Conservation (phyloP, 2,329 filamentous ascomycete genomes). For the Coleophoma eucalyptorum region DNA sequence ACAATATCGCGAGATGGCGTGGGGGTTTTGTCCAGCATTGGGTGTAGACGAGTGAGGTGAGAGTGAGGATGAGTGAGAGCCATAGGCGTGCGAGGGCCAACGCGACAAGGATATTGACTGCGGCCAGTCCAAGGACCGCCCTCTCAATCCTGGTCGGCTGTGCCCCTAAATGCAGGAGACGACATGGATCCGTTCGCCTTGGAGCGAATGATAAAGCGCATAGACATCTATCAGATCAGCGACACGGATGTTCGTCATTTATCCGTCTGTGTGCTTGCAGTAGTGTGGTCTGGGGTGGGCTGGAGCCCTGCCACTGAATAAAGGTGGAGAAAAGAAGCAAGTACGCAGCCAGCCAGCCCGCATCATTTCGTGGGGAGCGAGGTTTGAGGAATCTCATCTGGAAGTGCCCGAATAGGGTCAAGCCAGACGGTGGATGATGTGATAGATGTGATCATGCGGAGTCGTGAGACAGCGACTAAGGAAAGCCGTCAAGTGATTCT, state of each 20-base stretch:
- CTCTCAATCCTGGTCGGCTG: background rate
- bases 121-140: no score
- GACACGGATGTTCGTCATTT: constrained; percentile 12
- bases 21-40: no score
- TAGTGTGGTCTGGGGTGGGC: constrained; percentile 1
- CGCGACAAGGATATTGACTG: background rate
- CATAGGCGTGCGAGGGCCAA: background rate
- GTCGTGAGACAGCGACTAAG: background rate
- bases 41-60: no score
- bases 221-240: constrained; percentile 16
- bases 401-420: background rate
- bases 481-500: background rate
- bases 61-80: no score
- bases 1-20: no score
- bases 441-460: background rate
- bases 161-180: background rate
- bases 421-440: background rate
- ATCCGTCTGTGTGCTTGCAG: constrained; percentile 19
- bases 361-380: background rate
- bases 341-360: background rate
- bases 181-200: background rate
- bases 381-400: background rate
- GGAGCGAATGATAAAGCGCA: background rate
- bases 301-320: background rate
- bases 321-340: background rate